These are phyloP conservation scores for Penicillium corylophilum DNA, from an alignment of 2,329 filamentous ascomycete species.

Conservation along the genomic window DNA sequence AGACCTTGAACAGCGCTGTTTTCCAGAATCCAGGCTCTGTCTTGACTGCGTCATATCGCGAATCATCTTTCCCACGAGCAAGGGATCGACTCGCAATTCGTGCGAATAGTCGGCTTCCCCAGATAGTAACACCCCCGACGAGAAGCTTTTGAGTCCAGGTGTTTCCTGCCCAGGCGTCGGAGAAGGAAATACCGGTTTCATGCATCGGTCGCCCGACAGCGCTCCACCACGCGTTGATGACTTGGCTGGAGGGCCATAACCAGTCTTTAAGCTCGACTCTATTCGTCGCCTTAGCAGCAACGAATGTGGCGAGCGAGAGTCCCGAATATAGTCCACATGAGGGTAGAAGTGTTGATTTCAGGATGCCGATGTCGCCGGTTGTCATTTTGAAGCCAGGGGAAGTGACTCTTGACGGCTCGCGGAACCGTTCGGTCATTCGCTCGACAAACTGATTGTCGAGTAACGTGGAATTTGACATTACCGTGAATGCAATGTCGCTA, in stretches of 20 bases:
- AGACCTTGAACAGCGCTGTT: constrained; percentile 54
- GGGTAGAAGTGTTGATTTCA: constrained; percentile 55
- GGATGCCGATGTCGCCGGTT: constrained; percentile 48
- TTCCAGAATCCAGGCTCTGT: constrained; percentile 58
- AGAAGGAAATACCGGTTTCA: constrained; percentile 47
- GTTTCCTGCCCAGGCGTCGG: constrained; percentile 49
- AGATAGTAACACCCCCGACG: constrained; percentile 56
- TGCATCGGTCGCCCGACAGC: constrained; percentile 55
- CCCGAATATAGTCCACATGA: constrained; percentile 56
- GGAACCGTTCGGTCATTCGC: neutral
- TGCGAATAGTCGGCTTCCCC: constrained; percentile 58
- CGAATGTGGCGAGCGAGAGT: constrained; percentile 54
- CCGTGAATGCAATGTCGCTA: neutral
- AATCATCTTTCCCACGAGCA: constrained; percentile 55
- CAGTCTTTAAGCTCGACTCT: constrained; percentile 62
- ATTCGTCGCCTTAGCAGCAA: constrained; percentile 52
- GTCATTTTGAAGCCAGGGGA: constrained; percentile 6
- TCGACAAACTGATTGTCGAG: constrained; percentile 1
- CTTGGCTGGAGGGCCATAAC: constrained; percentile 56
- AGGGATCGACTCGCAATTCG: constrained; percentile 53
- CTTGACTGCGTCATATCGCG: constrained; percentile 55
- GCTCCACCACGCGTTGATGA: constrained; percentile 61
- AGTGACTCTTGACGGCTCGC: neutral
- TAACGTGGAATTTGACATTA: neutral
- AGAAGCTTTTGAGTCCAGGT: constrained; percentile 58